Evolutionary conservation across 2,329 filamentous ascomycete species (phyloP).

Genomic region (Rutstroemia sp.): DNA sequence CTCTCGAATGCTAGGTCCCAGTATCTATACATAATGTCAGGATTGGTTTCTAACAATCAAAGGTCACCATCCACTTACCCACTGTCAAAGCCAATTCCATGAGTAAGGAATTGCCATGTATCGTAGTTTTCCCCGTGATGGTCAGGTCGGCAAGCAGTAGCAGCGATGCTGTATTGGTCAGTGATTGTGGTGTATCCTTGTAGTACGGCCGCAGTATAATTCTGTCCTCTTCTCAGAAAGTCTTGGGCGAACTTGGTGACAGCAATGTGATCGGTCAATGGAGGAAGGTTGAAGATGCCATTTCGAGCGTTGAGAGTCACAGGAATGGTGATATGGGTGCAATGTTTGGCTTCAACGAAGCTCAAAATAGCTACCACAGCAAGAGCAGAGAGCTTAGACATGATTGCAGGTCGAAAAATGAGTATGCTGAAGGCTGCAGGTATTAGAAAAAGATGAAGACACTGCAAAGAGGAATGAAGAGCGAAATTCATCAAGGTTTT

Average conservation of each 20-base stretch:
- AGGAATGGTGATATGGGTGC: slow-evolving; percentile 1
- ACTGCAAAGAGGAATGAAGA: background rate
- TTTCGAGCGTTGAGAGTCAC: slow-evolving; percentile 6
- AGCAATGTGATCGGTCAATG: background rate
- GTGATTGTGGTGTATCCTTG: background rate
- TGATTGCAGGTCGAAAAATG: background rate
- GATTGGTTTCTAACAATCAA: background rate
- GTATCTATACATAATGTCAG: background rate
- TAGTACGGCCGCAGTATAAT: background rate
- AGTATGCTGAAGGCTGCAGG: background rate
- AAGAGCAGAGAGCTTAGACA: background rate
- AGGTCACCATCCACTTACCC: background rate
- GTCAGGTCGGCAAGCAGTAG: slow-evolving; percentile 1
- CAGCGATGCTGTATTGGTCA: slow-evolving; percentile 1
- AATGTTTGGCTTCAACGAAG: slow-evolving; percentile 3
- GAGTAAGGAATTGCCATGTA: slow-evolving; percentile 6
- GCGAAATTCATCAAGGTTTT: background rate
- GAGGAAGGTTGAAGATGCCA: slow-evolving; percentile 1
- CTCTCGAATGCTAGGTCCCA: slow-evolving; percentile 5
- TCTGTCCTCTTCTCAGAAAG: background rate
- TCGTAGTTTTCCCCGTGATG: background rate
- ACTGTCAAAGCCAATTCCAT: slow-evolving; percentile 5
- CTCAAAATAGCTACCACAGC: background rate
- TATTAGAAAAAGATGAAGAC: no score
- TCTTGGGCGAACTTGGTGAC: slow-evolving; percentile 2